Percentiles rank a stretch among this genome's conserved stretches.
These are phyloP conservation scores for Fusarium pseudonygamai DNA, from an alignment of 2,329 filamentous ascomycete species.

Conservation along the genomic window DNA sequence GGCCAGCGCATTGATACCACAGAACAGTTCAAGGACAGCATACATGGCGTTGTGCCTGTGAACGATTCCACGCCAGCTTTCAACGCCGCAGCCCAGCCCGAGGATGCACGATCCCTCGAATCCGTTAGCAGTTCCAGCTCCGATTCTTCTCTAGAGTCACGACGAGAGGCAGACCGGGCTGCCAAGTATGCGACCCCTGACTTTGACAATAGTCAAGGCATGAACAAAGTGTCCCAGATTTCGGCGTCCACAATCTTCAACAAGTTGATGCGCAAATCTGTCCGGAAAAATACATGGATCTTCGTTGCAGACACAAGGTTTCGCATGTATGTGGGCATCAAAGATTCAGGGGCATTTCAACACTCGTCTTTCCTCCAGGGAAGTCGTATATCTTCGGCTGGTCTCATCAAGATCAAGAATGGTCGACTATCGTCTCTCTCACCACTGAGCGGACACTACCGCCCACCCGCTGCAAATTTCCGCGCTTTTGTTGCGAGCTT, in stretches of 20 bases:
- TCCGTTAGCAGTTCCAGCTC: slow-evolving; percentile 44
- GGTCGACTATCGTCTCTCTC: slow-evolving; percentile 79
- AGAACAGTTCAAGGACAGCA: slow-evolving; percentile 78
- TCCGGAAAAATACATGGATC: slow-evolving; percentile 92
- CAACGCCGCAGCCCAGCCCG: slow-evolving; percentile 38
- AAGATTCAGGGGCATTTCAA: slow-evolving; percentile 87
- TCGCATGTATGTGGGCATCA: slow-evolving; percentile 89
- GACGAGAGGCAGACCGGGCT: slow-evolving; percentile 67
- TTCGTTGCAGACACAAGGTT: slow-evolving; percentile 90
- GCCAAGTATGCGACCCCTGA: slow-evolving; percentile 73
- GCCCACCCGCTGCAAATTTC: slow-evolving; percentile 85
- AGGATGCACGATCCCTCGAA: slow-evolving; percentile 8
- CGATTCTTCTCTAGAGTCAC: slow-evolving; percentile 54
- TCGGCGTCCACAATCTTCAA: slow-evolving; percentile 80
- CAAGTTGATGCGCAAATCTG: slow-evolving; percentile 78
- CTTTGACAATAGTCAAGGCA: slow-evolving; percentile 68
- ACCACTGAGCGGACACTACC: slow-evolving; percentile 81
- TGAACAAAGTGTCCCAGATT: slow-evolving; percentile 66
- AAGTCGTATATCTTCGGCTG: slow-evolving; percentile 61
- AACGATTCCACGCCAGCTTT: slow-evolving; percentile 69
- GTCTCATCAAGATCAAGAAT: slow-evolving; percentile 84
- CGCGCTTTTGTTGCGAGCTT: slow-evolving; percentile 80
- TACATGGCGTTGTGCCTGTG: slow-evolving; percentile 74
- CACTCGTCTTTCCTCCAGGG: slow-evolving; percentile 88
- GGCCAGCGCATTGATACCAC: slow-evolving; percentile 80